Evolutionary conservation across 1,139 yeast species (phyloP).

Genomic region (Pichia terricola): DNA sequence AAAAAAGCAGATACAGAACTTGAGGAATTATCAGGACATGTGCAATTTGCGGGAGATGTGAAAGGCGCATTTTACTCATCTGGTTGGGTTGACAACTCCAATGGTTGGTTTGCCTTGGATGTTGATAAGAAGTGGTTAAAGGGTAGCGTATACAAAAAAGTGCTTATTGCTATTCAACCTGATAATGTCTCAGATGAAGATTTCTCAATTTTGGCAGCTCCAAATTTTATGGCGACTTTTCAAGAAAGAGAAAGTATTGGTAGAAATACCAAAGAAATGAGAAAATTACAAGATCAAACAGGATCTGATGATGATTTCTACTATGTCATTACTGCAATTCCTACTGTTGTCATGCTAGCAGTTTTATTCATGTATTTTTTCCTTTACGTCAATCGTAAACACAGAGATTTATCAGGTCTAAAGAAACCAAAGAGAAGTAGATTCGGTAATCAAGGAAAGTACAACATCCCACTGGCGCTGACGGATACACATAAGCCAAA

Average conservation of each 20-base stretch:
- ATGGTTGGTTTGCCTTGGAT: slow-evolving; percentile 56
- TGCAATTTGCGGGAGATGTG: slow-evolving; percentile 27
- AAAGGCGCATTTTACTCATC: slow-evolving; percentile 47
- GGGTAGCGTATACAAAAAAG: slow-evolving; percentile 39
- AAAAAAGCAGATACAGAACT: slow-evolving; percentile 21
- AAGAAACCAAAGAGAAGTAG: slow-evolving; percentile 41
- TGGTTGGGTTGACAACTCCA: slow-evolving; percentile 60
- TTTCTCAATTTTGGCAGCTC: slow-evolving; percentile 43
- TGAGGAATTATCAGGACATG: slow-evolving; percentile 23
- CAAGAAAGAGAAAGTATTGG: slow-evolving; percentile 49
- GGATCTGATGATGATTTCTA: slow-evolving; percentile 60
- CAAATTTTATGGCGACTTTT: slow-evolving; percentile 43
- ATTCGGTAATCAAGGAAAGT: slow-evolving; percentile 34
- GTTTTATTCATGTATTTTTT: slow-evolving; percentile 57
- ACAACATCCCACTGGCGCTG: slow-evolving; percentile 19
- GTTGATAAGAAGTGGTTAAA: slow-evolving; percentile 54
- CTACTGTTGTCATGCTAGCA: slow-evolving; percentile 58
- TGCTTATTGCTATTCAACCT: slow-evolving; percentile 61
- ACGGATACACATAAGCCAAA: slow-evolving; percentile 24
- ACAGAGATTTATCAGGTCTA: slow-evolving; percentile 38
- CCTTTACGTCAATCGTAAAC: slow-evolving; percentile 43
- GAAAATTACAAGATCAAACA: slow-evolving; percentile 39
- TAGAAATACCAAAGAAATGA: slow-evolving; percentile 47
- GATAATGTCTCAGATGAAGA: slow-evolving; percentile 57
- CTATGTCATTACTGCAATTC: slow-evolving; percentile 59